Base-by-base conservation (phyloP, 768 basidiomycete genomes). In the Boletus vermiculosoides region DNA sequence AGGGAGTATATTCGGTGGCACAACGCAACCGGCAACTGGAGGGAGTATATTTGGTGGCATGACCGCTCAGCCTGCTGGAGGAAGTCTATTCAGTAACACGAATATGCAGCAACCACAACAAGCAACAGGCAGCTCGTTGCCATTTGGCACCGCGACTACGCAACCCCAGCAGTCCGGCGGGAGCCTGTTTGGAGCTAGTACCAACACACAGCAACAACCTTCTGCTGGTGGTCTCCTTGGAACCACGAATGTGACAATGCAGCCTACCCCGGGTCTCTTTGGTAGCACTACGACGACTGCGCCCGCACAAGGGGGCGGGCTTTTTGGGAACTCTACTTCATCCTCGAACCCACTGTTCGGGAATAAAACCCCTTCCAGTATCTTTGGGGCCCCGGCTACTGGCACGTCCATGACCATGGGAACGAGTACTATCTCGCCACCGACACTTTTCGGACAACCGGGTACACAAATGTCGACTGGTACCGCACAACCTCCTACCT, bases 271-370 rank as follows among this genome's bases (percentile, higher is more conserved):
- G 3, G 50, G 57, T 42, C 51, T 74, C 47, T 76, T 76, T 60
- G 68, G 73, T 15, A 56, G 41, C 46, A 62, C 64, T 6, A 42
- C 56, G 16, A 63, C 65, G n/a, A 55, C 54, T 25, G 23, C 60
- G 34, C 69, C 64, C 28, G 56, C 53, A 9, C 59, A 62, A 46
- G 59, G 52, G n/a, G 58, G 60, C 1, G 65, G 71, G 33, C 45
- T 63, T 5, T 75, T 73, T 57, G 73, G 73, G 16, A 50, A n/a
- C 41, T 55, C 68, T 2, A 59, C 56, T 36, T 45, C 70, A 40
- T 63, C 65, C 33, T 62, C 65, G 40, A 68, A 73, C 49, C 66
- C 73, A 39, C 56, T 76, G 30, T 79, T 79, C 45, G 77, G 75
- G 15, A 72, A 70, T 51, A 71, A 67, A 52, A 63, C 63, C 18